phyloP scores from a whole-genome alignment of 352 stramenopile genomes.

The Phytophthora nicotianae region DNA sequence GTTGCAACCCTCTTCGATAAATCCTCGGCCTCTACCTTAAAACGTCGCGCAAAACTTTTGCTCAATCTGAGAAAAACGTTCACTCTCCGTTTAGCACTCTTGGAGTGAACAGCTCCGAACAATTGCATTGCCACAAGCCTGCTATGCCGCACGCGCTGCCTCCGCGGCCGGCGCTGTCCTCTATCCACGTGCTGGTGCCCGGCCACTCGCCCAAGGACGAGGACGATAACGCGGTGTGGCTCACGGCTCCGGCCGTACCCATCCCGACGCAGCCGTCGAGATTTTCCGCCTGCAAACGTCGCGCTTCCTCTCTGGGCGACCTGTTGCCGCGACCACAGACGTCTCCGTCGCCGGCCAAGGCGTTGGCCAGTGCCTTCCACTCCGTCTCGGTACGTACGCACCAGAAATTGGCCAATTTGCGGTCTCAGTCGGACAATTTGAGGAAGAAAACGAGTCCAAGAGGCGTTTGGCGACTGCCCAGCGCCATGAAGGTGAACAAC shows the following conservation, averaged over 20 bases:
- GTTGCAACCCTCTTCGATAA: slow-evolving; percentile 6
- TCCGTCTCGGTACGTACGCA: slow-evolving; percentile 44
- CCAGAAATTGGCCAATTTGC: slow-evolving; percentile 45
- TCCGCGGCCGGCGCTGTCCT: slow-evolving; percentile 19
- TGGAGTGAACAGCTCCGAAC: not conserved
- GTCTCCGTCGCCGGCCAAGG: slow-evolving; percentile 37
- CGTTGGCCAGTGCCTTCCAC: slow-evolving; percentile 50
- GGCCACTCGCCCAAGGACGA: slow-evolving; percentile 11
- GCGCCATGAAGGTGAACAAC: slow-evolving; percentile 36
- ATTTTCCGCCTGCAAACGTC: slow-evolving; percentile 47
- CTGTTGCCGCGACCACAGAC: slow-evolving; percentile 33
- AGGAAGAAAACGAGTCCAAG: slow-evolving; percentile 32
- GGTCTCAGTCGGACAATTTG: slow-evolving; percentile 49
- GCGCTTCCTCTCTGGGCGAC: slow-evolving; percentile 59
- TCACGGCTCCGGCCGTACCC: slow-evolving; percentile 14
- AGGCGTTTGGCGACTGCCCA: slow-evolving; percentile 34
- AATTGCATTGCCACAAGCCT: not conserved
- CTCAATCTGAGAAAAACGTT: slow-evolving; percentile 3
- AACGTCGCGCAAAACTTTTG: slow-evolving; percentile 7
- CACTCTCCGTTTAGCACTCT: slow-evolving; percentile 18
- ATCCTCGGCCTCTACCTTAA: slow-evolving; percentile 17
- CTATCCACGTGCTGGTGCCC: slow-evolving; percentile 11
- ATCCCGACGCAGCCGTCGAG: slow-evolving; percentile 7
- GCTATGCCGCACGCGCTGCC: slow-evolving; percentile 23
- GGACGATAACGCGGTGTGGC: slow-evolving; percentile 21